A percentile compares a stretch with the other conserved stretches of the same genome.
Evolutionary conservation across 2,329 filamentous ascomycete species (phyloP).

Genomic region (Nothomitra cinnamomea): DNA sequence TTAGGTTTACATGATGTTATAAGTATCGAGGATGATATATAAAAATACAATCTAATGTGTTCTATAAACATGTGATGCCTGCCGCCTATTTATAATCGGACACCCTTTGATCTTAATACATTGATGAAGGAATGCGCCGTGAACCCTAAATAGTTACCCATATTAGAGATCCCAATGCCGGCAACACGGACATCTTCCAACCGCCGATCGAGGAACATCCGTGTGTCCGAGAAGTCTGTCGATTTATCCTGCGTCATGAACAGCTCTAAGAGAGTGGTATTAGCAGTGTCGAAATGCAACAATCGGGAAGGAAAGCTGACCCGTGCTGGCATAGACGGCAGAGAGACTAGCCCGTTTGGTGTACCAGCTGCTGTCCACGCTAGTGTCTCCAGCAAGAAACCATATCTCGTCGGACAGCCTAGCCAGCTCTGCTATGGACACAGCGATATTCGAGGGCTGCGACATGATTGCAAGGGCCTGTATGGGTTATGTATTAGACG

Average conservation of each 20-base stretch:
- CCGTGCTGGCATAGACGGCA: constrained; percentile 49
- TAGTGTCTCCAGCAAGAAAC: constrained; percentile 65
- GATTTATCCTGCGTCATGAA: constrained; percentile 88
- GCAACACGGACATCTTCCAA: constrained; percentile 50
- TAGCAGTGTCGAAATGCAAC: not conserved
- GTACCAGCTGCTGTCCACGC: constrained; percentile 83
- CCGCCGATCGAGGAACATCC: constrained; percentile 60
- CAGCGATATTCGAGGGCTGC: constrained; percentile 58
- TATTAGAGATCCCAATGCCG: constrained; percentile 41
- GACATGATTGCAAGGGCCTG: constrained; percentile 85
- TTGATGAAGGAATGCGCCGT: constrained; percentile 63
- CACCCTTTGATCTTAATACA: constrained; percentile 71
- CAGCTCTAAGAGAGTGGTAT: constrained; percentile 41
- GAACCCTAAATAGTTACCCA: constrained; percentile 69
- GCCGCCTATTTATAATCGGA: constrained; percentile 43
- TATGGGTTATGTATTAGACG: not conserved
- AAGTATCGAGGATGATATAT: no score
- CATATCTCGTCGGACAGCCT: constrained; percentile 82
- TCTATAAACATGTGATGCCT: not conserved
- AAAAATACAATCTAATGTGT: no score
- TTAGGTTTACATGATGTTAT: no score
- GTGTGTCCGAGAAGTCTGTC: constrained; percentile 56
- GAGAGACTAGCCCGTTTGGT: constrained; percentile 47
- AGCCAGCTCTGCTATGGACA: constrained; percentile 63
- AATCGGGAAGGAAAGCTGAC: constrained; percentile 9